These are phyloP conservation scores for Malus sylvestris DNA, from an alignment of 306 rosid genomes.

Conservation along the genomic window DNA sequence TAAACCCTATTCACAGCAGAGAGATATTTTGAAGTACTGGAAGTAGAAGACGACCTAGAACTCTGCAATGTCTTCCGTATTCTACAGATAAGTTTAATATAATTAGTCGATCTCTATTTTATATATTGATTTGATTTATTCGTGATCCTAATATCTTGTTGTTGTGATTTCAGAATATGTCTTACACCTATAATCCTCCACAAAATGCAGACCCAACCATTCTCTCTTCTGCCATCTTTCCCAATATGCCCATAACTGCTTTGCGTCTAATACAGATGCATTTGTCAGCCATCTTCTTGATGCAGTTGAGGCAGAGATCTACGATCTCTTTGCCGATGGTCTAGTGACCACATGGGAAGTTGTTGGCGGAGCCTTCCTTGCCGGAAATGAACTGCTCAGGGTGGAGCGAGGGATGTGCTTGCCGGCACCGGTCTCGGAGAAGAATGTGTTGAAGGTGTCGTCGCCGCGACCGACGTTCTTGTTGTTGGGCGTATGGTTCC, in stretches of 20 bases:
- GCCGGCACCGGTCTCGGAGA: conserved; percentile 81
- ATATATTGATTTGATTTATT: no score
- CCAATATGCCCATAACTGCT: conserved; percentile 92
- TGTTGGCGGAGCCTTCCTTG: conserved; percentile 84
- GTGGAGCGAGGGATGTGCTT: conserved; percentile 82
- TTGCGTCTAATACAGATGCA: conserved; percentile 77
- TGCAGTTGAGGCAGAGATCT: conserved; percentile 76
- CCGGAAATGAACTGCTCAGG: conserved; percentile 86
- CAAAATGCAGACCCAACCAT: conserved; percentile 55
- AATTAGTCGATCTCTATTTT: no score
- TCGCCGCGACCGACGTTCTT: conserved; percentile 69
- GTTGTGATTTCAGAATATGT: no score
- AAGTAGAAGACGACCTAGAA: no score
- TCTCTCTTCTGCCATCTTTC: conserved; percentile 71
- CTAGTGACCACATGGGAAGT: conserved; percentile 81
- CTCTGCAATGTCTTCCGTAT: no score
- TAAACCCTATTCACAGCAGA: no score
- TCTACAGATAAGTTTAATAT: no score
- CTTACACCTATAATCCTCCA: conserved; percentile 71
- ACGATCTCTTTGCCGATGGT: conserved; percentile 85
- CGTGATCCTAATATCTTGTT: no score
- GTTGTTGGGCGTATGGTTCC: conserved; percentile 13
- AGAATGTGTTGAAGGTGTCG: conserved; percentile 84
- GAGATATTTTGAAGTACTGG: no score
- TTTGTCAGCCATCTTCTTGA: conserved; percentile 70